A percentile compares a stretch with the other conserved stretches of the same genome.
These are phyloP conservation scores for Huntiella savannae DNA, from an alignment of 2,329 filamentous ascomycete species.

Conservation along the genomic window DNA sequence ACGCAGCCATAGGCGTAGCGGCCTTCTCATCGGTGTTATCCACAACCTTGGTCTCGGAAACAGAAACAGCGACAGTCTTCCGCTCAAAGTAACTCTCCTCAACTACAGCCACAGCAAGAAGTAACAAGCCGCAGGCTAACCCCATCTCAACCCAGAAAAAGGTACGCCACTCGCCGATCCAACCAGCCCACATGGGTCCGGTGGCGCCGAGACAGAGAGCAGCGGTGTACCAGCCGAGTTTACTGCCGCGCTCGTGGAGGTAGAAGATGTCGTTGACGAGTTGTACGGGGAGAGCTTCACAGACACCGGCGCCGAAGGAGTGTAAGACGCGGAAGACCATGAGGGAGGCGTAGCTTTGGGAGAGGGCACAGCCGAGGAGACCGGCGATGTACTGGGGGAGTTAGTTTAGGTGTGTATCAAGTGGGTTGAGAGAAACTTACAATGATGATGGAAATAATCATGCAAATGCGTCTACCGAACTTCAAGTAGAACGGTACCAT, in stretches of 20 bases:
- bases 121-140: constrained; percentile 19
- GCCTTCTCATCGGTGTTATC: not conserved
- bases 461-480: constrained; percentile 24
- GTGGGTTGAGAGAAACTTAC: constrained; percentile 14
- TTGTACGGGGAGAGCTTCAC: constrained; percentile 27
- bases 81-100: constrained; percentile 32
- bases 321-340: constrained; percentile 23
- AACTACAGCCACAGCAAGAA: constrained; percentile 29
- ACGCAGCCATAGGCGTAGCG: not conserved
- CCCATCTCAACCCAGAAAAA: constrained; percentile 43
- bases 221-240: constrained; percentile 41
- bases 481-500: constrained; percentile 38
- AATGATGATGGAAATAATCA: constrained; percentile 22
- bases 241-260: constrained; percentile 28
- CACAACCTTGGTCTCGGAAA: not conserved
- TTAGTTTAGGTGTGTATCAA: not conserved
- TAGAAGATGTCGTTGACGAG: constrained; percentile 28
- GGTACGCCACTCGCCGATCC: constrained; percentile 42
- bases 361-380: constrained; percentile 21
- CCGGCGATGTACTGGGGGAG: constrained; percentile 21
- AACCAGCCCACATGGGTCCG: constrained; percentile 38
- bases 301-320: constrained; percentile 24
- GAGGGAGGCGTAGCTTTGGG: constrained; percentile 19
- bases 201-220: constrained; percentile 36
- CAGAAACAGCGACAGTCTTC: not conserved